A percentile compares a stretch with the other conserved stretches of the same genome.
phyloP scores from a whole-genome alignment of 352 stramenopile species.

The Phytophthora hibernalis region DNA sequence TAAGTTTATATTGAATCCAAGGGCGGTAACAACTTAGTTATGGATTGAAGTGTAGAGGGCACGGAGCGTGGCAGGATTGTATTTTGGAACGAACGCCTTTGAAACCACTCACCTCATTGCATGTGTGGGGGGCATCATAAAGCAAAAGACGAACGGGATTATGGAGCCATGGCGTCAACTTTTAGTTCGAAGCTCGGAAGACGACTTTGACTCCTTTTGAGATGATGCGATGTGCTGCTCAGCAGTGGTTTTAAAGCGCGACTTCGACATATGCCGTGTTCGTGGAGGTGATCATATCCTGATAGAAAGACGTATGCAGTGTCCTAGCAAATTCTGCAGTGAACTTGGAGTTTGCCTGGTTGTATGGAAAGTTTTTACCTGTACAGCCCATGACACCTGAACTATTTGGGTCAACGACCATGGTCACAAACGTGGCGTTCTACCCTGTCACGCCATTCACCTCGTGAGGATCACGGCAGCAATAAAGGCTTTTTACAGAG shows the following conservation, averaged over 20 bases:
- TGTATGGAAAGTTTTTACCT: conserved; percentile 2
- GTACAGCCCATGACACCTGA: conserved; percentile 2
- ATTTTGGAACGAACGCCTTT: too few species aligned
- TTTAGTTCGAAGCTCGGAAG: background rate
- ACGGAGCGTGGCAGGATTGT: too few species aligned
- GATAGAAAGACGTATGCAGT: background rate
- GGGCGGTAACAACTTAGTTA: too few species aligned
- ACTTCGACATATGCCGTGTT: conserved; percentile 7
- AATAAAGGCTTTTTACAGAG: conserved; percentile 5
- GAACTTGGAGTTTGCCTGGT: background rate
- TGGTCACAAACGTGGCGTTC: background rate
- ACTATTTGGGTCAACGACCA: background rate
- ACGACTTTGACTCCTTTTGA: conserved; percentile 1
- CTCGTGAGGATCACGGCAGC: background rate
- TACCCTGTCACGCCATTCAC: background rate
- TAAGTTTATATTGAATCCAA: too few species aligned
- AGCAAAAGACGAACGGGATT: background rate
- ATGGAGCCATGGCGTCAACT: conserved; percentile 9
- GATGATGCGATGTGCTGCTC: conserved; percentile 1
- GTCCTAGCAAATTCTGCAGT: conserved; percentile 4
- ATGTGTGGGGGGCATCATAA: too few species aligned
- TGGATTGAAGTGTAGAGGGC: too few species aligned
- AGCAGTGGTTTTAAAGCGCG: background rate
- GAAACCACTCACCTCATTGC: too few species aligned
- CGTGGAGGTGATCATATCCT: conserved; percentile 1